Conservation (phyloP, 2,329 filamentous ascomycete species). For the Aspergillus pseudonomiae region DNA sequence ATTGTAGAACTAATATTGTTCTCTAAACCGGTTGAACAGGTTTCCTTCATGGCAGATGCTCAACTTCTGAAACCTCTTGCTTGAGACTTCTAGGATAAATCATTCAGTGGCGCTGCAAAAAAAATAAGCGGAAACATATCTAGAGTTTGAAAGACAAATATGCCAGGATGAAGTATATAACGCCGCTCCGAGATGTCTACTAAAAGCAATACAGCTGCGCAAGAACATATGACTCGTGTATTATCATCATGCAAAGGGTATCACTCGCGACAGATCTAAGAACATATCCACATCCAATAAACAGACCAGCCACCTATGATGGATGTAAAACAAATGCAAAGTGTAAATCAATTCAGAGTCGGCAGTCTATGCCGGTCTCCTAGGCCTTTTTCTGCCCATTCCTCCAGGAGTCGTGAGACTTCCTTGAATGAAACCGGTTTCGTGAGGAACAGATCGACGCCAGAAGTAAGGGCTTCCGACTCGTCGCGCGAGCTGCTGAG, state of each 20-base stretch:
- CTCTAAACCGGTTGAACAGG: no score
- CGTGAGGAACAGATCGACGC: slow-evolving; percentile 51
- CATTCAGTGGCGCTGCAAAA: no score
- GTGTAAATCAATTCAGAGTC: slow-evolving; percentile 7
- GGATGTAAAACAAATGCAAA: slow-evolving; percentile 15
- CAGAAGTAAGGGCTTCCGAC: slow-evolving; percentile 45
- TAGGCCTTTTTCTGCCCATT: slow-evolving; percentile 31
- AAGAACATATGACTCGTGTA: slow-evolving; percentile 2
- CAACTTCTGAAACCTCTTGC: no score
- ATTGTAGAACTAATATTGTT: no score
- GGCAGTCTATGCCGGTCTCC: neutral
- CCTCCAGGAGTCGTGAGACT: slow-evolving; percentile 42
- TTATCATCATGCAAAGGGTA: slow-evolving; percentile 19
- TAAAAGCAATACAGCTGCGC: neutral
- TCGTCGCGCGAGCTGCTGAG: slow-evolving; percentile 48
- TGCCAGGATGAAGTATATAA: neutral
- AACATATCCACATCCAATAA: neutral
- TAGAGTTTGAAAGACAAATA: neutral
- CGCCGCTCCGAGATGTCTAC: neutral
- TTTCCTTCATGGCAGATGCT: no score
- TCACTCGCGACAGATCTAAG: slow-evolving; percentile 13
- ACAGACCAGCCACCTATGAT: neutral
- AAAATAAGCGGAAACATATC: neutral
- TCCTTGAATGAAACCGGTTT: slow-evolving; percentile 52
- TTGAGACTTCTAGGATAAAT: no score